Evolutionary conservation across 352 stramenopile genomes (phyloP).

Genomic region (Globisporangium radiosum): DNA sequence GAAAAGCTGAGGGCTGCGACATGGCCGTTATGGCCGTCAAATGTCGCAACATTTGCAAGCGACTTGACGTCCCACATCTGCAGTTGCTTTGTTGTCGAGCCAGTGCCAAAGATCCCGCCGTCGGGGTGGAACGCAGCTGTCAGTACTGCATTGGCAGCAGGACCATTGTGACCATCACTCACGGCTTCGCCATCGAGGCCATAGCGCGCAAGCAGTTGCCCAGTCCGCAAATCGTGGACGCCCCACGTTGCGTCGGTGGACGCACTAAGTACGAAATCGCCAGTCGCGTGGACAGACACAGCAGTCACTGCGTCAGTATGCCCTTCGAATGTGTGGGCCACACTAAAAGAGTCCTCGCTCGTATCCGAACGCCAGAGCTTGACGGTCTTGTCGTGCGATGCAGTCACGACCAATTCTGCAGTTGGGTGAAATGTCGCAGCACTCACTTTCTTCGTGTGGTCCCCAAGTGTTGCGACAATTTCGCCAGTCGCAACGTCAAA

Average conservation of each 20-base stretch:
- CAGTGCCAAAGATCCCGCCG: conserved; percentile 88
- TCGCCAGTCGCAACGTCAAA: conserved; percentile 71
- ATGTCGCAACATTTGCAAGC: conserved; percentile 75
- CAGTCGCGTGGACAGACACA: conserved; percentile 77
- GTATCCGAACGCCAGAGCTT: conserved; percentile 61
- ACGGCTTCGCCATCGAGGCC: conserved; percentile 31
- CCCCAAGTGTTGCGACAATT: conserved; percentile 64
- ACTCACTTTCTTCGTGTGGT: conserved; percentile 84
- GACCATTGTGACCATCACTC: conserved; percentile 6
- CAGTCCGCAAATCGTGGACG: conserved; percentile 74
- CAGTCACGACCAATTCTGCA: conserved; percentile 61
- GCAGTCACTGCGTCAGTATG: conserved; percentile 60
- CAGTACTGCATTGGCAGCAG: conserved; percentile 30
- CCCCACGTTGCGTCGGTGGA: conserved; percentile 80
- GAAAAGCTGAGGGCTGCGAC: conserved; percentile 75
- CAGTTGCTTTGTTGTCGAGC: conserved; percentile 58
- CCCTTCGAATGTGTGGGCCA: conserved; percentile 48
- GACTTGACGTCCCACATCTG: conserved; percentile 92
- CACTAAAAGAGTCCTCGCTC: conserved; percentile 29
- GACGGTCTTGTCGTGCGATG: conserved; percentile 72
- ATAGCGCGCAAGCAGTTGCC: conserved; percentile 40
- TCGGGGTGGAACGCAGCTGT: conserved; percentile 90
- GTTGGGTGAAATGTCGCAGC: conserved; percentile 69
- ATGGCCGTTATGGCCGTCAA: conserved; percentile 59
- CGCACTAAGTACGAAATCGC: conserved; percentile 69